Percentiles rank a stretch among this genome's conserved stretches.
Evolutionary conservation across 2,329 filamentous ascomycete species (phyloP).

Genomic region (Ascochyta pisi): DNA sequence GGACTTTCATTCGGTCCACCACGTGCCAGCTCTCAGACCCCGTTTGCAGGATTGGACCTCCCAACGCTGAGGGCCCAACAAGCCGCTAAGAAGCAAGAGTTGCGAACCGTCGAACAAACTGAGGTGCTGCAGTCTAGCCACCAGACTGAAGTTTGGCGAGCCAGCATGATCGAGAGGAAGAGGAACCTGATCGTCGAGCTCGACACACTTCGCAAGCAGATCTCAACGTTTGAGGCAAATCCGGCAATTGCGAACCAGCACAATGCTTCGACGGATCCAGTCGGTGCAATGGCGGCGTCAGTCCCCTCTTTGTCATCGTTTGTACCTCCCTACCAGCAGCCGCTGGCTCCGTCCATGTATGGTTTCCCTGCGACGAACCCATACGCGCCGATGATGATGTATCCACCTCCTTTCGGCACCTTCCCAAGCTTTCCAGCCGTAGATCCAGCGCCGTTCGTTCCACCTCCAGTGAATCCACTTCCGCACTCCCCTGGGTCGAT

Average conservation of each 20-base stretch:
- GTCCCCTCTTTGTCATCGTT: slow-evolving; percentile 25
- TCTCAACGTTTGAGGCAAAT: slow-evolving; percentile 37
- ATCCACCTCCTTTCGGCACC: slow-evolving; percentile 30
- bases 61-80: slow-evolving; percentile 38
- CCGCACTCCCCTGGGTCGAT: slow-evolving; percentile 40
- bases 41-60: slow-evolving; percentile 35
- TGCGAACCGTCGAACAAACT: slow-evolving; percentile 45
- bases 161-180: slow-evolving; percentile 46
- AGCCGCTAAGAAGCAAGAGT: slow-evolving; percentile 42
- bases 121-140: slow-evolving; percentile 44
- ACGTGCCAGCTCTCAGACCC: slow-evolving; percentile 29
- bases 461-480: slow-evolving; percentile 19
- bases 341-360: slow-evolving; percentile 34
- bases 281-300: slow-evolving; percentile 13
- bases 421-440: slow-evolving; percentile 26
- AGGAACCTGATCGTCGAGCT: slow-evolving; percentile 45
- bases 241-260: slow-evolving; percentile 14
- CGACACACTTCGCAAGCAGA: slow-evolving; percentile 45
- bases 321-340: slow-evolving; percentile 34
- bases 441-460: slow-evolving; percentile 34
- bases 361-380: slow-evolving; percentile 29
- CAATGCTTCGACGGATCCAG: slow-evolving; percentile 17
- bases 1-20: slow-evolving; percentile 20
- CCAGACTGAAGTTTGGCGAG: slow-evolving; percentile 43
- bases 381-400: slow-evolving; percentile 39